phyloP scores from a whole-genome alignment of 2,329 filamentous ascomycete species.

The Parastagonospora avenae region DNA sequence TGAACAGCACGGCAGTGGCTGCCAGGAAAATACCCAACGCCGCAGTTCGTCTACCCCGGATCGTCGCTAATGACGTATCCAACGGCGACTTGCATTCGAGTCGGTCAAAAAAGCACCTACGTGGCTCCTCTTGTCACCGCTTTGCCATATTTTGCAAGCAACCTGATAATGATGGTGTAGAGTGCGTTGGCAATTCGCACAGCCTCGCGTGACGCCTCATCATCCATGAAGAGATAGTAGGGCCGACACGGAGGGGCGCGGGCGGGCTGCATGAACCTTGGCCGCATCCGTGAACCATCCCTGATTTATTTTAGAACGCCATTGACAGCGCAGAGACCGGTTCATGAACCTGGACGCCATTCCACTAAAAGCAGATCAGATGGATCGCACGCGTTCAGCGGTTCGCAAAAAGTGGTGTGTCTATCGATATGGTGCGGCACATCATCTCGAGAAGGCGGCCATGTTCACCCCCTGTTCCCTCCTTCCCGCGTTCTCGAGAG shows the following conservation, averaged over 20 bases:
- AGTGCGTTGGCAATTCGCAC: slow-evolving; percentile 27
- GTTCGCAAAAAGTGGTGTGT: slow-evolving; percentile 5
- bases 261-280: slow-evolving; percentile 28
- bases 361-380: slow-evolving; percentile 8
- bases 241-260: slow-evolving; percentile 2
- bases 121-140: slow-evolving; percentile 35
- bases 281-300: slow-evolving; percentile 26
- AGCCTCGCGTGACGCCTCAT: slow-evolving; percentile 24
- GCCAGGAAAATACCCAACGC: slow-evolving; percentile 19
- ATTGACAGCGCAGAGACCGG: slow-evolving; percentile 18
- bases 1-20: slow-evolving; percentile 27
- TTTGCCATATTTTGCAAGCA: slow-evolving; percentile 5
- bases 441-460: slow-evolving; percentile 2
- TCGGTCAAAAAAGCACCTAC: slow-evolving; percentile 31
- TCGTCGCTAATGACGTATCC: slow-evolving; percentile 34
- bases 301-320: slow-evolving; percentile 18
- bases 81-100: slow-evolving; percentile 16
- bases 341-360: slow-evolving; percentile 6
- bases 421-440: slow-evolving; percentile 24
- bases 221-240: slow-evolving; percentile 12
- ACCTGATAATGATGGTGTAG: slow-evolving; percentile 22
- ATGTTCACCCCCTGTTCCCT: not conserved
- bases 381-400: slow-evolving; percentile 14
- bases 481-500: slow-evolving; percentile 5
- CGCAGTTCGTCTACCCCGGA: slow-evolving; percentile 26